These are phyloP conservation scores for Protomyces arabidopsidicola DNA, from an alignment of 1,139 yeast genomes.

Conservation along the genomic window DNA sequence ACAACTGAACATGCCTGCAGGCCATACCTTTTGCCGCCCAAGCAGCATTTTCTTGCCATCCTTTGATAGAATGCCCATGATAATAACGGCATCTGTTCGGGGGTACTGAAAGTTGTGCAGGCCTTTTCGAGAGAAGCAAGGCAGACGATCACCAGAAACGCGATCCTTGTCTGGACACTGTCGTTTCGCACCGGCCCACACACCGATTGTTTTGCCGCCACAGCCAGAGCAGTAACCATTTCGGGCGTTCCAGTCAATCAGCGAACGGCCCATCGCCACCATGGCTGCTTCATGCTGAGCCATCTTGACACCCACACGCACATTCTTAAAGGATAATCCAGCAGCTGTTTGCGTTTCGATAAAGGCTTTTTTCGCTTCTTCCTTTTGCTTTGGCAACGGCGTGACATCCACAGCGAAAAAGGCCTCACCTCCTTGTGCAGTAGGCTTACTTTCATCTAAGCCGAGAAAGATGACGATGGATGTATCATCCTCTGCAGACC, in stretches of 20 bases:
- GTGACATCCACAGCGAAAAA: slow-evolving; percentile 71
- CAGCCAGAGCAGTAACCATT: slow-evolving; percentile 88
- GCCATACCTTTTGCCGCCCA: slow-evolving; percentile 61
- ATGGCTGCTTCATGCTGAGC: slow-evolving; percentile 50
- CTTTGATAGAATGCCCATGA: slow-evolving; percentile 66
- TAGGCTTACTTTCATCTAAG: slow-evolving; percentile 14
- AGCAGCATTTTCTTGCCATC: slow-evolving; percentile 61
- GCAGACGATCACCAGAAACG: slow-evolving; percentile 5
- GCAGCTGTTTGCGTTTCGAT: slow-evolving; percentile 32
- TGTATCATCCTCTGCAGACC: slow-evolving; percentile 41
- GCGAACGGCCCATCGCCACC: slow-evolving; percentile 77
- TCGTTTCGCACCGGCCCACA: slow-evolving; percentile 79
- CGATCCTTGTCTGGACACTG: slow-evolving; percentile 48
- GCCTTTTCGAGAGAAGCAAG: slow-evolving; percentile 26
- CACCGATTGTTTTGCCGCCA: slow-evolving; percentile 63
- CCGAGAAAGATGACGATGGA: slow-evolving; percentile 33
- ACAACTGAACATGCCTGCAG: slow-evolving; percentile 64
- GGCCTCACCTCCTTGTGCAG: slow-evolving; percentile 60
- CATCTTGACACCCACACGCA: slow-evolving; percentile 36
- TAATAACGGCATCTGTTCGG: slow-evolving; percentile 82
- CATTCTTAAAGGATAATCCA: slow-evolving; percentile 39
- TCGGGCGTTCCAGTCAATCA: slow-evolving; percentile 75
- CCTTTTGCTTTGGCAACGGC: slow-evolving; percentile 30
- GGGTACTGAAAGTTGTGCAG: slow-evolving; percentile 61
- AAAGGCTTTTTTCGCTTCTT: slow-evolving; percentile 33